Evolutionary conservation across 495 filamentous ascomycete genomes (phyloP).

Genomic region (Podospora bellae-mahoneyi): DNA sequence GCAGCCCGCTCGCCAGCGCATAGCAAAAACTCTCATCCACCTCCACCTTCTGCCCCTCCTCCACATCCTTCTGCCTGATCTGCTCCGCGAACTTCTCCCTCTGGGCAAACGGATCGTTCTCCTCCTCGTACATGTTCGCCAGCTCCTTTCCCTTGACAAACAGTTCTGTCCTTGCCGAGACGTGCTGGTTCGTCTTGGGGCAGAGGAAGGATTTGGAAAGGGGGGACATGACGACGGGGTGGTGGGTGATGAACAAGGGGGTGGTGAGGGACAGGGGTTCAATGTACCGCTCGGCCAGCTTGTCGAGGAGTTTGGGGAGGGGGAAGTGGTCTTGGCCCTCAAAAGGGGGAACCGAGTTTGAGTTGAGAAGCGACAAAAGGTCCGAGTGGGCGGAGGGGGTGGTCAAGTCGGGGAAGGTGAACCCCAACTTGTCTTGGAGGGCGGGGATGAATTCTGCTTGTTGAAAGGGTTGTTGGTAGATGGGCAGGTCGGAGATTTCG

Average conservation of each 20-base stretch:
- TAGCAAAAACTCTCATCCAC: constrained; percentile 83
- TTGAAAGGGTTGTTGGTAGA: constrained; percentile 48
- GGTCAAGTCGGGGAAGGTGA: constrained; percentile 66
- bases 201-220: constrained; percentile 79
- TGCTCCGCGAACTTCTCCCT: constrained; percentile 71
- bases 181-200: constrained; percentile 57
- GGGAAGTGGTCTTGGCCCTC: constrained; percentile 51
- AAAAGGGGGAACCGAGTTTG: constrained; percentile 44
- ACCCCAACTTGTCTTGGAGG: constrained; percentile 62
- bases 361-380: constrained; percentile 54
- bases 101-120: constrained; percentile 89
- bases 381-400: constrained; percentile 51
- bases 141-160: constrained; percentile 78
- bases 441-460: constrained; percentile 77
- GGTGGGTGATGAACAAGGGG: constrained; percentile 89
- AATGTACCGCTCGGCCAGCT: constrained; percentile 70
- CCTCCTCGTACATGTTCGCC: constrained; percentile 96
- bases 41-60: constrained; percentile 12
- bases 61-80: constrained; percentile 26
- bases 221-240: constrained; percentile 87
- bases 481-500: constrained; percentile 42
- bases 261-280: constrained; percentile 60
- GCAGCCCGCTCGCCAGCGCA: constrained; percentile 81
- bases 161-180: constrained; percentile 79
- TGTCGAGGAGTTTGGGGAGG: constrained; percentile 80